Percentiles rank a stretch among this genome's conserved stretches.
phyloP scores from a whole-genome alignment of 2,329 filamentous ascomycete genomes.

The Didymellaceae sp. region DNA sequence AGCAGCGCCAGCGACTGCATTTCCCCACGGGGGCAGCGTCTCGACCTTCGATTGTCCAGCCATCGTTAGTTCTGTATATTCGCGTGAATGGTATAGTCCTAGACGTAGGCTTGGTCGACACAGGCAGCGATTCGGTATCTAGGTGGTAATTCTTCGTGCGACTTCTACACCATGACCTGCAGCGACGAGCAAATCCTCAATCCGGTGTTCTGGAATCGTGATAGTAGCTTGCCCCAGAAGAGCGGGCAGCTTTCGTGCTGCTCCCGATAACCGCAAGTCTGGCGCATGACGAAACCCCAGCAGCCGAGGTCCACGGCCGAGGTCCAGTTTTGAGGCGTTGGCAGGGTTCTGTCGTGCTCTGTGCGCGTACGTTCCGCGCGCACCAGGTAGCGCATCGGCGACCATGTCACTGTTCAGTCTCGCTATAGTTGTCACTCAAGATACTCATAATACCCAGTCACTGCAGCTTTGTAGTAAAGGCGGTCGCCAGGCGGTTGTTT shows the following conservation, averaged over 20 bases:
- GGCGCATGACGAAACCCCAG: conserved; percentile 35
- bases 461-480: neutral
- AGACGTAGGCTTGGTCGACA: neutral
- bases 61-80: conserved; percentile 48
- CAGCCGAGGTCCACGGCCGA: conserved; percentile 46
- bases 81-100: neutral
- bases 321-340: conserved; percentile 29
- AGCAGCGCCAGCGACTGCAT: conserved; percentile 87
- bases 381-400: neutral
- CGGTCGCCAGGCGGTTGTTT: conserved; percentile 7
- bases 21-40: conserved; percentile 86
- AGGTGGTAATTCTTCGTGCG: neutral
- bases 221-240: conserved; percentile 3
- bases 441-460: neutral
- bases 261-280: conserved; percentile 27
- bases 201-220: conserved; percentile 1
- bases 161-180: conserved; percentile 5
- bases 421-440: neutral
- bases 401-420: neutral
- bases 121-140: conserved; percentile 4
- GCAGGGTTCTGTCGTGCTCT: conserved; percentile 7
- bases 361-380: neutral
- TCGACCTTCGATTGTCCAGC: conserved; percentile 67
- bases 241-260: conserved; percentile 27
- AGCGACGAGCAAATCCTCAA: neutral